These are phyloP conservation scores for Pestalotiopsis sp. DNA, from an alignment of 2,329 filamentous ascomycete species.

Conservation along the genomic window DNA sequence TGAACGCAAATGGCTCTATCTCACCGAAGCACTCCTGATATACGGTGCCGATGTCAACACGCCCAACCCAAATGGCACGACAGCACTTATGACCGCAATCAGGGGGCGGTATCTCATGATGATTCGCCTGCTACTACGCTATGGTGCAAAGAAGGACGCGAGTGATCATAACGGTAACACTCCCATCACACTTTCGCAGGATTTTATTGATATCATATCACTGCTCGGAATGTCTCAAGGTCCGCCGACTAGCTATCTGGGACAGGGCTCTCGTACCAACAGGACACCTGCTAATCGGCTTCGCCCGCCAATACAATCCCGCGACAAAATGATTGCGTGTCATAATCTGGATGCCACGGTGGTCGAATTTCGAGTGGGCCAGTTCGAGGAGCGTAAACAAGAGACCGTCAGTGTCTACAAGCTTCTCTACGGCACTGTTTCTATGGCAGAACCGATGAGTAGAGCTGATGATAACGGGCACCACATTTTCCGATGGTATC, in stretches of 20 bases:
- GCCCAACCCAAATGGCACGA: neutral
- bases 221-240: neutral
- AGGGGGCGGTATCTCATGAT: fast-evolving
- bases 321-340: neutral
- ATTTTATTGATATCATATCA: neutral
- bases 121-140: neutral
- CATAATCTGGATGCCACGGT: neutral
- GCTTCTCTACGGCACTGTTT: neutral
- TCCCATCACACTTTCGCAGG: neutral
- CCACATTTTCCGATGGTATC: neutral
- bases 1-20: neutral
- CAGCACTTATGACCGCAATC: neutral
- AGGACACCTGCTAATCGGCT: neutral
- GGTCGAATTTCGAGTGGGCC: neutral
- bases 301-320: neutral
- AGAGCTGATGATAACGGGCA: neutral
- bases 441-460: neutral
- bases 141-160: neutral
- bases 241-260: neutral
- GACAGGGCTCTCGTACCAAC: neutral
- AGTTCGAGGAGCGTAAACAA: neutral
- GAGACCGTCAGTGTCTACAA: neutral
- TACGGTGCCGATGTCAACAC: neutral
- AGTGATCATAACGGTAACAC: fast-evolving
- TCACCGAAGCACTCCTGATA: neutral